Conservation (phyloP, 495 filamentous ascomycete genomes). For the Penicillium nucicola region DNA sequence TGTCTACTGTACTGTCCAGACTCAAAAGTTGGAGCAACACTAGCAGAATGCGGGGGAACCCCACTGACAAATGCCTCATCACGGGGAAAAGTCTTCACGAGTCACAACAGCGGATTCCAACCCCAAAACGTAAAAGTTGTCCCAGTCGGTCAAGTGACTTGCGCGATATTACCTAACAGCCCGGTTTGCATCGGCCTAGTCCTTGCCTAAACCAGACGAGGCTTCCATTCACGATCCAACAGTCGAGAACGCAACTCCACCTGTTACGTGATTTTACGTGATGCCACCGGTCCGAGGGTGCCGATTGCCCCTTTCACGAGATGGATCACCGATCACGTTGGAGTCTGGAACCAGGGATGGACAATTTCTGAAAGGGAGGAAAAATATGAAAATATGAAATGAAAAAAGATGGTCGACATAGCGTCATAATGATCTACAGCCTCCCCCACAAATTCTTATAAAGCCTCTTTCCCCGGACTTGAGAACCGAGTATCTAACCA, state of each 20-base stretch:
- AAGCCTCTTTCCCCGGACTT: slow-evolving; percentile 6
- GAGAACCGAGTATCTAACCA: neutral
- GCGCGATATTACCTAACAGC: slow-evolving; percentile 15
- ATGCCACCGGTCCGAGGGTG: neutral
- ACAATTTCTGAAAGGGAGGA: neutral
- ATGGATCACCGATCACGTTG: too few relatives aligned
- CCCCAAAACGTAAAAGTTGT: slow-evolving; percentile 7
- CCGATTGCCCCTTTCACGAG: neutral
- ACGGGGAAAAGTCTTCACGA: too few relatives aligned
- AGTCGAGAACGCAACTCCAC: slow-evolving; percentile 1
- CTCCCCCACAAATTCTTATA: slow-evolving; percentile 15
- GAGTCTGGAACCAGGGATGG: neutral
- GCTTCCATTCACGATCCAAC: slow-evolving; percentile 6
- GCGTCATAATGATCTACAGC: slow-evolving; percentile 15
- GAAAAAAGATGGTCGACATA: neutral
- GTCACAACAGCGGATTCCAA: too few relatives aligned
- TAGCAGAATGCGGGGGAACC: too few relatives aligned
- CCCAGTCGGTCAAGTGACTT: slow-evolving; percentile 8
- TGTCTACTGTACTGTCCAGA: too few relatives aligned
- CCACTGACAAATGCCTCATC: too few relatives aligned
- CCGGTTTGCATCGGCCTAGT: slow-evolving; percentile 6
- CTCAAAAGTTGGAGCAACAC: too few relatives aligned
- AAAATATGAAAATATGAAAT: too few relatives aligned
- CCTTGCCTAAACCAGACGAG: slow-evolving; percentile 7
- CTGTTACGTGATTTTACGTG: slow-evolving; percentile 10